Base-by-base conservation (phyloP, 2,329 filamentous ascomycete species). In the Hypoxylon sp. region DNA sequence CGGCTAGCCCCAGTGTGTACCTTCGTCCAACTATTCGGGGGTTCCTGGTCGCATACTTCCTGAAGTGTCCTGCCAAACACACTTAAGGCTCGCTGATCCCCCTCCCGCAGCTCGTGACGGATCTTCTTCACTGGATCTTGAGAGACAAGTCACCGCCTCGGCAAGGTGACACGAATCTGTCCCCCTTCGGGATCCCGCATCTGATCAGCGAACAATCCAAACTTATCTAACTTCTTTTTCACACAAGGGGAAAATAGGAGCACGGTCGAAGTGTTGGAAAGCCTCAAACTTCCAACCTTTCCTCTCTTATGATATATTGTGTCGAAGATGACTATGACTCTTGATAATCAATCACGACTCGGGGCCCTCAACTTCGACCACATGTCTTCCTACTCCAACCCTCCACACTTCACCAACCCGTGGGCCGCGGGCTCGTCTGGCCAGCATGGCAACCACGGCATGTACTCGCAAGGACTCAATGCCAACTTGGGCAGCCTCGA, bases 301-400 rank as follows among this genome's bases (percentile, higher is more conserved):
- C 41, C 57, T 71, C 65, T 57, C 68, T 57, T 69, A 68, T 64
- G 48, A 70, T 67, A 68, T 68, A 68, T 69, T 63, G 62, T 63
- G 69, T 76, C 73, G 83, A 89, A 81, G 81, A 97, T 97, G 94
- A 96, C 93, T 83, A 97, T 97, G 93, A 93, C 94, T 81, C 89
- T 97, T 85, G 93, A 97, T 84, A 92, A 94, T 81, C 93, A 95
- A 83, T 93, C 90, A 84, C 89, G 89, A 80, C 93, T 91, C 83
- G 92, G 87, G 77, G 88, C 87, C 79, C 82, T 97, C 84, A 89
- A 89, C 80, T 96, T 95, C 85, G 93, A 95, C 80, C 86, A 89
- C 79, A 90, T 94, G 86, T 89, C 92, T 79, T 80, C 82, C 74
- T 93, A 93, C 81, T 79, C 85, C 76, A 79, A 86, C 84, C 78